phyloP scores from a whole-genome alignment of 1,139 yeast species.

The Zhuliangozyma parablackwelliae region DNA sequence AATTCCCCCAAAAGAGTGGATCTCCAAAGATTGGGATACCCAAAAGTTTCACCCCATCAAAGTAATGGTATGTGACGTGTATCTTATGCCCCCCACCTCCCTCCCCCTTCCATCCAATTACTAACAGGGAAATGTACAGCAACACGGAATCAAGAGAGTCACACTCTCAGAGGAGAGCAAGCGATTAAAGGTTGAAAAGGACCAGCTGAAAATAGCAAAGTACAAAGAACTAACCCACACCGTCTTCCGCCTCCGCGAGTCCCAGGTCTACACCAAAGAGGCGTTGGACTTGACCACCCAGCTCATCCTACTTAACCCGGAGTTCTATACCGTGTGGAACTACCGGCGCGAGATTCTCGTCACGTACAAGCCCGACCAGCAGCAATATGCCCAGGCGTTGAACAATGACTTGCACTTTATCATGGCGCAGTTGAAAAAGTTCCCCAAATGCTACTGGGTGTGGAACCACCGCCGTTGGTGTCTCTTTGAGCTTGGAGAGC shows the following conservation, averaged over 20 bases:
- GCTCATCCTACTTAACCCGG: slow-evolving; percentile 70
- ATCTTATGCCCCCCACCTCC: no score
- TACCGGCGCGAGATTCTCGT: slow-evolving; percentile 69
- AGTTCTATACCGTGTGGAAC: slow-evolving; percentile 88
- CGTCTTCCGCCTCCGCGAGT: slow-evolving; percentile 36
- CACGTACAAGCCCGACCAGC: slow-evolving; percentile 17
- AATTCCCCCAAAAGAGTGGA: no score
- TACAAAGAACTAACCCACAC: slow-evolving; percentile 46
- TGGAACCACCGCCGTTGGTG: slow-evolving; percentile 95
- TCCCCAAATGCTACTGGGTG: slow-evolving; percentile 93
- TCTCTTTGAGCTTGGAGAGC: slow-evolving; percentile 46
- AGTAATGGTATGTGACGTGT: no score
- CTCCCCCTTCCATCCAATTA: no score
- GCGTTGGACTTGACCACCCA: slow-evolving; percentile 47
- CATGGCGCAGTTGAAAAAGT: slow-evolving; percentile 53
- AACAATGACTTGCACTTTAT: slow-evolving; percentile 60
- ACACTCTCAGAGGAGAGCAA: slow-evolving; percentile 55
- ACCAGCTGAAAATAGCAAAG: slow-evolving; percentile 46
- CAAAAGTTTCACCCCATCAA: no score
- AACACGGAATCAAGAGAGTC: slow-evolving; percentile 73
- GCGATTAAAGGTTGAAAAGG: slow-evolving; percentile 50
- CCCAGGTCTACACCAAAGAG: slow-evolving; percentile 27
- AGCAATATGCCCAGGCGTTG: slow-evolving; percentile 33
- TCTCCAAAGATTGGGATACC: no score
- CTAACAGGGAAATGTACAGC: slow-evolving; percentile 13